phyloP scores from a whole-genome alignment of 495 filamentous ascomycete species.

The Beverwykella pulmonaria region DNA sequence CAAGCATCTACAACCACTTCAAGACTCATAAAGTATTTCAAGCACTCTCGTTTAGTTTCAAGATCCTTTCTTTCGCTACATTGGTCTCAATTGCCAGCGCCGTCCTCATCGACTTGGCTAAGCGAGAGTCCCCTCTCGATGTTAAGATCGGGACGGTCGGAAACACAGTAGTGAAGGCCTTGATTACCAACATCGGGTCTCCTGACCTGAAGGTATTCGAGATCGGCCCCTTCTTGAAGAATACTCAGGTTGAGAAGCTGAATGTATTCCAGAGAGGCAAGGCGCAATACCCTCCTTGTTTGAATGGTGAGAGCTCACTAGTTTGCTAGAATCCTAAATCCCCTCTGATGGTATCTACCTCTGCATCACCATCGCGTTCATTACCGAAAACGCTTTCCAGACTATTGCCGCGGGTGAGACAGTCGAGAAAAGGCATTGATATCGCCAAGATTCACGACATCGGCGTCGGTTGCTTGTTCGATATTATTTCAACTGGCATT shows the following conservation, averaged over 20 bases:
- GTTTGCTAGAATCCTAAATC: conserved; percentile 50
- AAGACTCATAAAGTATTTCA: neutral
- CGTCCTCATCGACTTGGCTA: conserved; percentile 49
- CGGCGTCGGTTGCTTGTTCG: conserved; percentile 51
- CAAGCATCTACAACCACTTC: neutral
- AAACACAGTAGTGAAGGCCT: conserved; percentile 60
- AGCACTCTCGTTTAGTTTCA: conserved; percentile 3
- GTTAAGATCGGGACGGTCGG: conserved; percentile 56
- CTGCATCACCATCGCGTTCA: conserved; percentile 48
- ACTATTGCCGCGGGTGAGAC: conserved; percentile 57
- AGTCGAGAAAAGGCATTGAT: conserved; percentile 58
- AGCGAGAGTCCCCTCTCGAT: conserved; percentile 50
- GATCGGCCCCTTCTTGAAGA: conserved; percentile 62
- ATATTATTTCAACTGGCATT: conserved; percentile 51
- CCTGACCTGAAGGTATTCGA: conserved; percentile 60
- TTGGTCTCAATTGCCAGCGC: conserved; percentile 51
- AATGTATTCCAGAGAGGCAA: conserved; percentile 56
- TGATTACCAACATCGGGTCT: conserved; percentile 60
- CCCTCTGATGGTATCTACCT: conserved; percentile 60
- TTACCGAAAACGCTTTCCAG: conserved; percentile 57
- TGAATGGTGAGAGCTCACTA: neutral
- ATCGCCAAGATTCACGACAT: conserved; percentile 61
- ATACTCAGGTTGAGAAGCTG: conserved; percentile 61
- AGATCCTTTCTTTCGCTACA: conserved; percentile 25
- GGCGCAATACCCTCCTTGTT: conserved; percentile 15